Percentiles rank a stretch among this genome's conserved stretches.
These are phyloP conservation scores for Zizania palustris DNA, from an alignment of 202 grass and related monocot genomes.

Conservation along the genomic window DNA sequence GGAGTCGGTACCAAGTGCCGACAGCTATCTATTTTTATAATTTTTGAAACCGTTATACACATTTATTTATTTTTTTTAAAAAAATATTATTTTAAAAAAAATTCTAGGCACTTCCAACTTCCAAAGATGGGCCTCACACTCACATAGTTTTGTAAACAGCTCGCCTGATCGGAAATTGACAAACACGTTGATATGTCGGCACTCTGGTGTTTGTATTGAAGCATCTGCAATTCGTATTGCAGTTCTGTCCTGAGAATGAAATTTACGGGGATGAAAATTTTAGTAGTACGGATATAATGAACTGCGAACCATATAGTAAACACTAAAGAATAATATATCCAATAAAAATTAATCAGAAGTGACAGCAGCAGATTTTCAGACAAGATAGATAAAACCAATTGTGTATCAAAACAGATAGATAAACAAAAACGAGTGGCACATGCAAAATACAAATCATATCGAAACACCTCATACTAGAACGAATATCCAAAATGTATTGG, in stretches of 20 bases:
- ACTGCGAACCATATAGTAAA: neutral
- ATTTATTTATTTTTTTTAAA: too few species aligned
- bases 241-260: slow-evolving; percentile 70
- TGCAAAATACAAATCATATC: neutral
- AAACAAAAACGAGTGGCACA: neutral
- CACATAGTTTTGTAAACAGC: slow-evolving; percentile 4
- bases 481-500: neutral
- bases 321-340: neutral
- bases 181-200: slow-evolving; percentile 82
- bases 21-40: too few species aligned
- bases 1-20: too few species aligned
- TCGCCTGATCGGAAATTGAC: slow-evolving; percentile 93
- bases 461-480: neutral
- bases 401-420: neutral
- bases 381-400: neutral
- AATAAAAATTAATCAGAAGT: neutral
- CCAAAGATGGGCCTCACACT: neutral
- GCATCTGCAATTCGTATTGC: slow-evolving; percentile 68
- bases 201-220: slow-evolving; percentile 77
- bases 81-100: too few species aligned
- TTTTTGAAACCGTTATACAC: too few species aligned
- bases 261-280: neutral
- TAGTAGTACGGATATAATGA: neutral
- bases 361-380: neutral
- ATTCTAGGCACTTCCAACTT: slow-evolving; percentile 5